Base-by-base conservation (phyloP, 441 rosid genomes). In the Aleurites moluccanus region DNA sequence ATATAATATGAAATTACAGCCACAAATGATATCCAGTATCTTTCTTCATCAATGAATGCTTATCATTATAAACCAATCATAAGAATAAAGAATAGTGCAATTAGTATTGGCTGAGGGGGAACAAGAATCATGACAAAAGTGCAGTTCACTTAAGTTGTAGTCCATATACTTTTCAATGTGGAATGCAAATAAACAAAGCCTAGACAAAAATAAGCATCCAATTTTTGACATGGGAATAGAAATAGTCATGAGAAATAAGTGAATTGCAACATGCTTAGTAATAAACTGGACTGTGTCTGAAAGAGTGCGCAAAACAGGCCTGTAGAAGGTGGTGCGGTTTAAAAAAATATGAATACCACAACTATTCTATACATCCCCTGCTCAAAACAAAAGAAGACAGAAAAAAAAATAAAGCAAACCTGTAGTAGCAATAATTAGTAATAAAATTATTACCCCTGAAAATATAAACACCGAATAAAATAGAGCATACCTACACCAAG, bases 401-500 rank as follows among this genome's bases (percentile, higher is more conserved):
- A 0, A 6, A 20, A 40, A 3, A 18, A 64, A n/a, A 40, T 0
- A 23, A 10, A 42, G 53, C 20, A 63, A 35, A 4, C 23, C 5
- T 53, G 53, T 18, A 53, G 2, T 9, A 40, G 57, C 4, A 64
- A 1, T 4, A 64, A 35, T 4, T 23, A 63, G 40, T 3, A 64
- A 40, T 15, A 33, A 44, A 15, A 53, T 16, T n/a, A 38, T 10
- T 64, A 65, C 20, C 21, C 28, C 40, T 23, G n/a, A 73, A 56
- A 64, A n/a, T 15, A 50, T 27, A 40, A 52, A 33, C 35, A 45
- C 33, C 23, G 23, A 76, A 42, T 15, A 68, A 53, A 75, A 16
- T 28, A 23, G 33, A 59, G 49, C 89, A 78, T 87, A 92, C 98
- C 97, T 62, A 87, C 98, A 78, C 99, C 97, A 59, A 92, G 98